Percentiles rank a stretch among this genome's conserved stretches.
phyloP scores from a whole-genome alignment of 2,329 filamentous ascomycete species.

The Alternaria rosae region DNA sequence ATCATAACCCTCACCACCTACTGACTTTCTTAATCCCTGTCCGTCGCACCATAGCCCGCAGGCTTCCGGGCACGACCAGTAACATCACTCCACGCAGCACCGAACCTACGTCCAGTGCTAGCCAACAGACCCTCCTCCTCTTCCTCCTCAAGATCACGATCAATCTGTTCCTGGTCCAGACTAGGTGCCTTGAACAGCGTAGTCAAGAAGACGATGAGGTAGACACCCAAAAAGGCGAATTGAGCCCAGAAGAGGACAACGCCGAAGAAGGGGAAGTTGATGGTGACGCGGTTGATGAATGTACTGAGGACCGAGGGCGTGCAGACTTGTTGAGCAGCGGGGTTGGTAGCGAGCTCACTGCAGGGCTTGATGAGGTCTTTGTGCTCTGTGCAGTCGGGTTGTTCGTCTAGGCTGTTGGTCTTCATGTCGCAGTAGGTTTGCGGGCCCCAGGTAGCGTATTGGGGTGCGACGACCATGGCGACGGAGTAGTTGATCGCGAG shows the following conservation, averaged over 20 bases:
- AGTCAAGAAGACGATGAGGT: constrained; percentile 80
- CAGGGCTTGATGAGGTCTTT: constrained; percentile 79
- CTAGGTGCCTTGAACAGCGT: constrained; percentile 81
- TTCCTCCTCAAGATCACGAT: constrained; percentile 88
- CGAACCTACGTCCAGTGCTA: constrained; percentile 80
- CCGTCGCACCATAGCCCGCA: constrained; percentile 38
- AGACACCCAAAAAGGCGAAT: constrained; percentile 86
- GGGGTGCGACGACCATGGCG: constrained; percentile 91
- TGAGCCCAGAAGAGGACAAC: constrained; percentile 95
- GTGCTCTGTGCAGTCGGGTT: constrained; percentile 77
- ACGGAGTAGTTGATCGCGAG: constrained; percentile 92
- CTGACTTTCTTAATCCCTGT: constrained; percentile 3
- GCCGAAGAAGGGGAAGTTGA: constrained; percentile 96
- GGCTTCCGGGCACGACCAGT: constrained; percentile 63
- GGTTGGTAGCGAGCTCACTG: constrained; percentile 75
- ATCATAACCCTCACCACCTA: not conserved
- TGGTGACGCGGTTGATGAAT: constrained; percentile 88
- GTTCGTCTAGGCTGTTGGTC: constrained; percentile 66
- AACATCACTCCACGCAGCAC: constrained; percentile 88
- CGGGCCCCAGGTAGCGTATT: constrained; percentile 92
- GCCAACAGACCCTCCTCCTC: constrained; percentile 93
- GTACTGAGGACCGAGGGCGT: constrained; percentile 91
- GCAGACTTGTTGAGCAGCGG: constrained; percentile 80
- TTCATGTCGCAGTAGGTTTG: constrained; percentile 90
- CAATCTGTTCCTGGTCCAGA: constrained; percentile 77